A percentile compares a stretch with the other conserved stretches of the same genome.
These are phyloP conservation scores for Smittium culicis DNA, from an alignment of 371 early-diverging fungal genomes.

Conservation along the genomic window DNA sequence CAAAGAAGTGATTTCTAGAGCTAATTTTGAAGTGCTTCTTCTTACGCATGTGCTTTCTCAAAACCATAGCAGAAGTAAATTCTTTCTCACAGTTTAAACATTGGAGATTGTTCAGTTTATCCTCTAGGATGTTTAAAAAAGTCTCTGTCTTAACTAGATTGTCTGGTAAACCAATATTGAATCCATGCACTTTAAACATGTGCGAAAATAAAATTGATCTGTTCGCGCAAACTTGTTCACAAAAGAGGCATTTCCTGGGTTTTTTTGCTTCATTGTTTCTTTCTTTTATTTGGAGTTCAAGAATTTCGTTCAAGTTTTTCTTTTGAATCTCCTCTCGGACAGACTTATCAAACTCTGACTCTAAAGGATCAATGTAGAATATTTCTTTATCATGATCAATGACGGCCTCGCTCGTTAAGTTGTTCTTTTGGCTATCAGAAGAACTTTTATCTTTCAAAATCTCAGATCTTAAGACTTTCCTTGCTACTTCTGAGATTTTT, in stretches of 20 bases:
- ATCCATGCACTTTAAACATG: conserved; percentile 83
- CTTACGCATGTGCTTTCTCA: conserved; percentile 95
- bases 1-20: conserved; percentile 75
- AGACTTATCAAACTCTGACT: conserved; percentile 43
- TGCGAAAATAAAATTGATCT: conserved; percentile 61
- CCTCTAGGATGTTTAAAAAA: conserved; percentile 63
- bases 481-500: not conserved
- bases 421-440: not conserved
- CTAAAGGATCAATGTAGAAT: conserved; percentile 39
- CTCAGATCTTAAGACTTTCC: not conserved
- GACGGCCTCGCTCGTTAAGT: not conserved
- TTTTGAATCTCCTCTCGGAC: conserved; percentile 59
- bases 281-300: conserved; percentile 64
- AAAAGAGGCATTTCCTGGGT: conserved; percentile 81
- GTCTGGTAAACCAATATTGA: conserved; percentile 87
- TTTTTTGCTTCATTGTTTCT: conserved; percentile 49
- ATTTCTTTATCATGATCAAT: not conserved
- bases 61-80: conserved; percentile 70
- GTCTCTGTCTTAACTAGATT: conserved; percentile 78
- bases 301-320: conserved; percentile 58
- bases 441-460: too few relatives aligned
- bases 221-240: conserved; percentile 57
- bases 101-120: conserved; percentile 61
- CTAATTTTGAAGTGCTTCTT: conserved; percentile 96
- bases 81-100: conserved; percentile 91